Evolutionary conservation across 23 red algal genomes (phyloP), one percentile per base, ranked within the genome.

Genomic region (Gracilariopsis chorda): DNA sequence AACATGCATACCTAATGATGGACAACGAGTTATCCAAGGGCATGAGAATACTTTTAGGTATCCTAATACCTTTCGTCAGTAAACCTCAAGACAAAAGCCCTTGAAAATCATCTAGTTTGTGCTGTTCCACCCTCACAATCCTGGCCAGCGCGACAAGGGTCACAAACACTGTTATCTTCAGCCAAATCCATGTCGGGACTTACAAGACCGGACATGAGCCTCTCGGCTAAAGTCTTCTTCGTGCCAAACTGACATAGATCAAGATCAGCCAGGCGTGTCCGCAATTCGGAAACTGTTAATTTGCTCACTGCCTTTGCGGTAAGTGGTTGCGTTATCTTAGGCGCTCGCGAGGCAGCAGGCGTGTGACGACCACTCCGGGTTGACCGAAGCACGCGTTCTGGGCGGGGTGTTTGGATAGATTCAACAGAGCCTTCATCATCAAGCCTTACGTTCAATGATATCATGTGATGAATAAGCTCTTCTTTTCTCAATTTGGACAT

Each of bases 381-480:
- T 4, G 73, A 55, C 17, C 51, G 45, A 35, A 55, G 73, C 20
- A 32, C 45, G 1, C 51, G 45, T 4, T 32, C 73, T 23, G 73
- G 52, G 29, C 43, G 52, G 35, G 45, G 47, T 7, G 36, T 56
- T 17, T 78, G 36, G 43, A 42, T n/a, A 34, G 5, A 21, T 55
- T 55, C 49, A 14, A 55, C n/a, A n/a, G 52, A 29, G 12, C 5
- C 53, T 1, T 48, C 78, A 29, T 62, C 5, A 39, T 48, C 21
- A 39, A 53, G 51, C 41, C 56, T 65, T 27, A 88, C 13, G 12
- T 40, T 51, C 11, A 60, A 7, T 4, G 67, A 63, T 19, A 88
- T 63, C 36, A 88, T 45, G 19, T 45, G 36, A 19, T 88, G 35
- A 44, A 88, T 88, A 41, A 88, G 70, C 4, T 88, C 64, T 53